Evolutionary conservation across 1,284 basidiomycete genomes (phyloP).

Genomic region (Boletus semigastroideus): DNA sequence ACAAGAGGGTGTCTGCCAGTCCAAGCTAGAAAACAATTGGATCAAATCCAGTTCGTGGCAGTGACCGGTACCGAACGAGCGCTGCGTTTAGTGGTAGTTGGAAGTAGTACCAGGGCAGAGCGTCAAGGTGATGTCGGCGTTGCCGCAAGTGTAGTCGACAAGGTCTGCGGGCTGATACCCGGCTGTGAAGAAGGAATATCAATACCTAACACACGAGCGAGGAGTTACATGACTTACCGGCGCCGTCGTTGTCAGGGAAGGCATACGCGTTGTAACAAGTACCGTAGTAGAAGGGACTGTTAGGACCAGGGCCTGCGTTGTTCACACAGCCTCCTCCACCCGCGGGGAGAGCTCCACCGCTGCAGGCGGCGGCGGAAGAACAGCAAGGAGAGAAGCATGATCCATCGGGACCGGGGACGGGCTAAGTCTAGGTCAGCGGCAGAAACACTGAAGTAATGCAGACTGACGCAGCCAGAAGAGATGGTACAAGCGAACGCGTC

Average conservation of each 20-base stretch:
- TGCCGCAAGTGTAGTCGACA: conserved; percentile 33
- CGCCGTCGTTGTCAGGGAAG: conserved; percentile 36
- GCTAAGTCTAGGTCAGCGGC: conserved; percentile 17
- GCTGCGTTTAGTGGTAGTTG: conserved; percentile 7
- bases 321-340: conserved; percentile 30
- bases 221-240: conserved; percentile 13
- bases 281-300: conserved; percentile 32
- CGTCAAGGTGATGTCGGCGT: conserved; percentile 33
- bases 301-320: conserved; percentile 31
- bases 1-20: too few species aligned
- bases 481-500: conserved; percentile 34
- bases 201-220: not conserved
- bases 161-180: conserved; percentile 28
- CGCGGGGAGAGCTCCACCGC: conserved; percentile 28
- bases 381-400: conserved; percentile 34
- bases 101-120: conserved; percentile 34
- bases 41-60: too few species aligned
- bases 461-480: conserved; percentile 26
- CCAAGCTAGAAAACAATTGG: too few species aligned
- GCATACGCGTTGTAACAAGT: conserved; percentile 32
- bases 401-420: conserved; percentile 27
- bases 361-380: conserved; percentile 24
- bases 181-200: not conserved
- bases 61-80: not conserved
- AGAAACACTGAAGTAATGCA: not conserved